Evolutionary conservation across 106 monocot species (phyloP).

Genomic region (Dioscorea alata): DNA sequence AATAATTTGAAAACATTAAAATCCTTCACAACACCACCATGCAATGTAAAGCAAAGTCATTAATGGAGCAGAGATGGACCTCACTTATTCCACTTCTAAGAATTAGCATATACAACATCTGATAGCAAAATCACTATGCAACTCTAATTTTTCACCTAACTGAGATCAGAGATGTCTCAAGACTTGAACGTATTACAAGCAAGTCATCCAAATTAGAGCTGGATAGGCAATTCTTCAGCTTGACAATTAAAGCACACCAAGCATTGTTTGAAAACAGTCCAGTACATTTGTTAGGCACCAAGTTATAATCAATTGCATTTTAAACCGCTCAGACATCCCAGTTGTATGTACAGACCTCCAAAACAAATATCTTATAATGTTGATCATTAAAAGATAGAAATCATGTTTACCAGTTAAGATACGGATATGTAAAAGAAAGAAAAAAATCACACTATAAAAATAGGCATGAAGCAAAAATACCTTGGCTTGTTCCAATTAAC

Average conservation of each 20-base stretch:
- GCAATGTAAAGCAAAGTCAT: no score
- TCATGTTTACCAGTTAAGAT: slow-evolving; percentile 24
- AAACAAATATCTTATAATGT: neutral
- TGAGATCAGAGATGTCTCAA: no score
- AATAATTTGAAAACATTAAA: no score
- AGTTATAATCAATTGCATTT: neutral
- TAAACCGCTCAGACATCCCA: neutral
- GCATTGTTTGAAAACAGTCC: neutral
- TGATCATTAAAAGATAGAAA: slow-evolving; percentile 10
- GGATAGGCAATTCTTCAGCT: neutral
- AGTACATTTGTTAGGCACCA: neutral
- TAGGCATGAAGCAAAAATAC: slow-evolving; percentile 4
- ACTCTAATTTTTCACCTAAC: no score
- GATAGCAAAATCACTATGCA: no score
- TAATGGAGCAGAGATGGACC: no score
- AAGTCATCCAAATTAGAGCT: neutral
- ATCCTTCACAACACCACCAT: no score
- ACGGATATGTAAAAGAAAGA: neutral
- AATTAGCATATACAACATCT: no score
- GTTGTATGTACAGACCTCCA: neutral
- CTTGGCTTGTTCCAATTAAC: slow-evolving; percentile 46
- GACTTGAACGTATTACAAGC: no score
- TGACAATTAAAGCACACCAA: neutral
- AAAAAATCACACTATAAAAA: neutral
- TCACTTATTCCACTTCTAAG: no score